Conservation (phyloP, 192 early-diverging fungal species). For the Entomortierella beljakovae region DNA sequence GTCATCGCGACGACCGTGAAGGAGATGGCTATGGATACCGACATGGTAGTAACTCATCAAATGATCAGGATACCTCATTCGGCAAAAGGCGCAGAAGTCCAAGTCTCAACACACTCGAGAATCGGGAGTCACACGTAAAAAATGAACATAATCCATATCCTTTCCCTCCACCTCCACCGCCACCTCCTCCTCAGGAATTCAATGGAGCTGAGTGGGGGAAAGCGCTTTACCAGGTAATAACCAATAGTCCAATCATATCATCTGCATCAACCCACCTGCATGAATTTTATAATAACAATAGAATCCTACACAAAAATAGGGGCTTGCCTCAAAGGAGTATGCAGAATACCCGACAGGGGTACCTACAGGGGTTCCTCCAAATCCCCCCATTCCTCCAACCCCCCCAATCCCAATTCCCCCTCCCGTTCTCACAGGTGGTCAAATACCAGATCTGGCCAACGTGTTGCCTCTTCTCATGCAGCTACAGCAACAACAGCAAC, state of each 20-base stretch:
- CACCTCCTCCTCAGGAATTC: not conserved
- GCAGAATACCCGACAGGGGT: not conserved
- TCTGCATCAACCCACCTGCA: too few relatives aligned
- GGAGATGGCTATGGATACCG: not conserved
- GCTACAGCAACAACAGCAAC: slow-evolving; percentile 1
- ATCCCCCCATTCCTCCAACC: too few relatives aligned
- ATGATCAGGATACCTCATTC: not conserved
- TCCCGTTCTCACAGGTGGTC: too few relatives aligned
- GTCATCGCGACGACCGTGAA: not conserved
- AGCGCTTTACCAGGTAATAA: not conserved
- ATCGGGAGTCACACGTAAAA: not conserved
- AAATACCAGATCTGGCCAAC: too few relatives aligned
- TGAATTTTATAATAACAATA: too few relatives aligned
- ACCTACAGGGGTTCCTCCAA: too few relatives aligned
- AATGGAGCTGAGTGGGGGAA: not conserved
- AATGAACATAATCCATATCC: not conserved
- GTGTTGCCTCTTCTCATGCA: not conserved
- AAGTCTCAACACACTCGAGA: not conserved
- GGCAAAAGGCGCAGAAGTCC: slow-evolving; percentile 4
- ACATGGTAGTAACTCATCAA: not conserved
- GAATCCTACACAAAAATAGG: too few relatives aligned
- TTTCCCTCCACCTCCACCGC: not conserved
- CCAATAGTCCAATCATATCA: not conserved
- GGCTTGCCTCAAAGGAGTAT: not conserved
- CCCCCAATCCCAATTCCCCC: too few relatives aligned